Percentiles rank a stretch among this genome's conserved stretches.
Evolutionary conservation across 2,329 filamentous ascomycete species (phyloP).

Genomic region (Coniochaeta hoffmannii): DNA sequence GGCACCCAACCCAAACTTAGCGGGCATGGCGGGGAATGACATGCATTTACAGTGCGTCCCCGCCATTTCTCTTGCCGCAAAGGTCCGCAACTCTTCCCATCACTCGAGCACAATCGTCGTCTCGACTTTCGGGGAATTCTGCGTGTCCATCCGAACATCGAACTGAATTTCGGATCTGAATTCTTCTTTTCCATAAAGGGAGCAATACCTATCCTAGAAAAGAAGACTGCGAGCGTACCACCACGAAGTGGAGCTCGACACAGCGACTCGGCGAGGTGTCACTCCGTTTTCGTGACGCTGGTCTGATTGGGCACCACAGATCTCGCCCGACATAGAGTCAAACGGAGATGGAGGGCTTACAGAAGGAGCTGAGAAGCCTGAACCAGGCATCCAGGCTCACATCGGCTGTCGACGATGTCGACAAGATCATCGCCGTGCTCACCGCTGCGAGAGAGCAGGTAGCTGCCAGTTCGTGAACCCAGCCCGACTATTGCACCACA

Average conservation of each 20-base stretch:
- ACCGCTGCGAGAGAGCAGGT: conserved; percentile 66
- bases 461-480: conserved; percentile 47
- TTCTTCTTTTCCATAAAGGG: no score
- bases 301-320: no score
- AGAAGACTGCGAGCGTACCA: no score
- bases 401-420: conserved; percentile 69
- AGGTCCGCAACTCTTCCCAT: not conserved
- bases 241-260: no score
- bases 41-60: not conserved
- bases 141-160: not conserved
- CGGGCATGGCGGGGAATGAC: not conserved
- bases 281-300: no score
- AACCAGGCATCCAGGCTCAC: conserved; percentile 61
- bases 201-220: no score
- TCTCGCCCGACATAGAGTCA: no score
- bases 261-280: no score
- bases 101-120: not conserved
- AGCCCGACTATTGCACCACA: not conserved
- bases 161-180: no score
- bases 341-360: conserved; percentile 43
- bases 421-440: conserved; percentile 74
- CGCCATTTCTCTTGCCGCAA: not conserved
- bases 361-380: conserved; percentile 68
- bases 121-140: not conserved
- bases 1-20: not conserved